These are phyloP conservation scores for Jasminum sambac DNA, from an alignment of 257 asterid genomes.

Conservation along the genomic window DNA sequence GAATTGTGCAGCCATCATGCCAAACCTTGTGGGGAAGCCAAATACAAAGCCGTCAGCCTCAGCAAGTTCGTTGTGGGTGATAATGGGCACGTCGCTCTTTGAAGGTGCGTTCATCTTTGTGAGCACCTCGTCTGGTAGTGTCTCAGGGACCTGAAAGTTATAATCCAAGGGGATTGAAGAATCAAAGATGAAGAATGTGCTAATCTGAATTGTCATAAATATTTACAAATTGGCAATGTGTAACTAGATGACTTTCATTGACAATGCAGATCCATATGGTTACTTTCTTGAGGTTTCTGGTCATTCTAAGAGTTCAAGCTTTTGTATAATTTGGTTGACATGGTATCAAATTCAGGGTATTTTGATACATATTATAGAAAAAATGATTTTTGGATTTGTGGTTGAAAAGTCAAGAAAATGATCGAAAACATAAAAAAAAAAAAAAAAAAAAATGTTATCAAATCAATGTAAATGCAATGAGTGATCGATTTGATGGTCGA, in stretches of 20 bases:
- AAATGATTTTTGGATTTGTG: no score
- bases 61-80: constrained; percentile 37
- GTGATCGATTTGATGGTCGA: no score
- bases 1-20: constrained; percentile 60
- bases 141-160: constrained; percentile 49
- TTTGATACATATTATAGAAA: no score
- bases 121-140: constrained; percentile 43
- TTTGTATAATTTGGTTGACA: background rate
- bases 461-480: background rate
- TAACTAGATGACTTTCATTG: background rate
- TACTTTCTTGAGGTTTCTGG: background rate
- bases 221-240: background rate
- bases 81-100: constrained; percentile 44
- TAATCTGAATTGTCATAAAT: background rate
- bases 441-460: background rate
- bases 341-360: background rate
- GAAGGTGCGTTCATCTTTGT: constrained; percentile 44
- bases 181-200: background rate
- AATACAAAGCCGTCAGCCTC: constrained; percentile 56
- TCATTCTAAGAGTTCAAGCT: background rate
- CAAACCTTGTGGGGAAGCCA: constrained; percentile 53
- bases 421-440: background rate
- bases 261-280: background rate
- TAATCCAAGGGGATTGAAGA: background rate
- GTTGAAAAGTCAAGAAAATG: no score